Base-by-base conservation (phyloP, 2,329 filamentous ascomycete species). In the Arachnopeziza araneosa region DNA sequence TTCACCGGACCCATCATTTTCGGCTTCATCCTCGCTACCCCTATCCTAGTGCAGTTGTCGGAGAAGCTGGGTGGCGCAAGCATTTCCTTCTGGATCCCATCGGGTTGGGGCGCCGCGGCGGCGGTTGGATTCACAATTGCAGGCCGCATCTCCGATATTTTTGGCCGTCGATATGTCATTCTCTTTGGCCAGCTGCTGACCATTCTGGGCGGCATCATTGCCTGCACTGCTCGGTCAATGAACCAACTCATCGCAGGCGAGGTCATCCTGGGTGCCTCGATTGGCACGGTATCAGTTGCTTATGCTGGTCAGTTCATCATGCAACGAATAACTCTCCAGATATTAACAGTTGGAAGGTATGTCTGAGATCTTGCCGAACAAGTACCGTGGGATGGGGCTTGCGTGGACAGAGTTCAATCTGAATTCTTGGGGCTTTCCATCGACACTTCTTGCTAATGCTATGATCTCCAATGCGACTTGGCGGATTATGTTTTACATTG, bases 281-380 rank as follows among this genome's bases (percentile, higher is more conserved):
- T 61, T 58, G 62, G 62, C 8, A 59, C 58, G 10, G 49, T 64
- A 2, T 61, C 55, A 19, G 62, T 64, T 51, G 62, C 59, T 17
- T 64, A 61, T 58, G 62, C 62, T 44, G 61, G 61, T 61, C 24
- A 50, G 56, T 59, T 22, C 26, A 36, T 52, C 53, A 32, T 53
- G 71, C n/a, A 67, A 69, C 73, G 58, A 76, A 75, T n/a, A 76
- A 76, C 50, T 78, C 78, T 17, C 2, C 2, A 44, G 36, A 24
- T 50, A n/a, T 36, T 57, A 23, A 54, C n/a, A 22, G 19, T 49
- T 8, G n/a, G 8, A 63, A 65, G 76, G 75, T 8, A 73, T 80
- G 8, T 76, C 77, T 6, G 77, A 79, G 62, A 73, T 80, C 23
- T 72, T 80, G 1, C 77, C 77, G 0, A 79, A 79, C 68, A 80